Evolutionary conservation across 2,329 filamentous ascomycete genomes (phyloP).

Genomic region (Fusarium sp.): DNA sequence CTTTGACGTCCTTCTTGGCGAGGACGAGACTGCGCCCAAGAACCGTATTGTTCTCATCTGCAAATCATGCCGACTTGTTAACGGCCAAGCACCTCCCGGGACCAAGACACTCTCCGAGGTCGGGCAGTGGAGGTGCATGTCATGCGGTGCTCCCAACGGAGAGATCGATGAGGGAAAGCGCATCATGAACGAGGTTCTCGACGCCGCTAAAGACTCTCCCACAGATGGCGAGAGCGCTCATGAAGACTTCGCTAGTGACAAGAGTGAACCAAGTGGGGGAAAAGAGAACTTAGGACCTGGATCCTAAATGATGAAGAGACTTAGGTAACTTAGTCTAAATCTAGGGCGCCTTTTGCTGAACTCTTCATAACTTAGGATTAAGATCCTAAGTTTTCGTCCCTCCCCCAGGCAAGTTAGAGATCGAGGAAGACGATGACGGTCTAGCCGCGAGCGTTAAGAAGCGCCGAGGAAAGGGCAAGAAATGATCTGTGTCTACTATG

Average conservation of each 20-base stretch:
- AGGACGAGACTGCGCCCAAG: conserved; percentile 92
- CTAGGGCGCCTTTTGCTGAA: neutral
- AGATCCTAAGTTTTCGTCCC: neutral
- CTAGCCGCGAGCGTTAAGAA: conserved; percentile 40
- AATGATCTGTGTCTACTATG: conserved; percentile 30
- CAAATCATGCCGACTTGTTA: conserved; percentile 83
- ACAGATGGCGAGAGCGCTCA: conserved; percentile 22
- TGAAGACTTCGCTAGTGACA: conserved; percentile 7
- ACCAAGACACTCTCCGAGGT: conserved; percentile 80
- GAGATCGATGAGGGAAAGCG: conserved; percentile 79
- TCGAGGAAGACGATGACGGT: conserved; percentile 33
- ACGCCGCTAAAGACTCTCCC: conserved; percentile 34
- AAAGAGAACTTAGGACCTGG: neutral
- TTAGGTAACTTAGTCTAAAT: neutral
- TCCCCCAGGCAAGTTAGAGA: neutral
- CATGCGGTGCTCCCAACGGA: conserved; percentile 85
- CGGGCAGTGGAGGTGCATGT: conserved; percentile 87
- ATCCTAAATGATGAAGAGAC: neutral
- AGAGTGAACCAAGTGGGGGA: neutral
- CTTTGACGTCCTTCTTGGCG: conserved; percentile 89
- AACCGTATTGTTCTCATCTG: conserved; percentile 93
- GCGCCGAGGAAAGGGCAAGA: conserved; percentile 41
- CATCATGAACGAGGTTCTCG: conserved; percentile 74
- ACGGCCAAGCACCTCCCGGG: conserved; percentile 94
- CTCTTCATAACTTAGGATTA: neutral